Base-by-base conservation (phyloP, 495 filamentous ascomycete genomes). In the Xylaria cubensis region DNA sequence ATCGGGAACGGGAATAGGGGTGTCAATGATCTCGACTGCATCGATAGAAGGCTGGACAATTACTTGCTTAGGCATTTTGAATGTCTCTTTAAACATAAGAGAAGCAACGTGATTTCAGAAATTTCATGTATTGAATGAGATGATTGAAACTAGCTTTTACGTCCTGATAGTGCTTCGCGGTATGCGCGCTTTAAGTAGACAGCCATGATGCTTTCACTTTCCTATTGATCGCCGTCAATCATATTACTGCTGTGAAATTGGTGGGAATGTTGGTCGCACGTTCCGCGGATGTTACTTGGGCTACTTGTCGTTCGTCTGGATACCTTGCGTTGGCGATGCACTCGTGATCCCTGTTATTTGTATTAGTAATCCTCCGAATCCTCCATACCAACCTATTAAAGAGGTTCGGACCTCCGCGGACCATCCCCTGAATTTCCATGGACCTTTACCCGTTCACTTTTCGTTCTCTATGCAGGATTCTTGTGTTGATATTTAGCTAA, bases 11-110 rank as follows among this genome's bases (percentile, higher is more conserved):
- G 92, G 92, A 68, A 92, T 87, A 39, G 88, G 83, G 29, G 85
- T 85, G 71, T 93, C 89, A 56, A 89, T 80, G 69, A 94, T 87
- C 56, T 88, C 76, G 82, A 92, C 90, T 63, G 63, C 63, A 1
- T 65, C 63, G 21, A 65, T 48, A 46, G 41, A 50, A 65, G 63
- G 63, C 17, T 74, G 70, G n/a, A 74, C 29, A 66, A 74, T 50
- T 1, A 69, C 64, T 74, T 74, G 63, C 50, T 74, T 74, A 9
- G 72, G 67, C 72, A 74, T 74, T 44, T 24, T 66, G 69, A 56
- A 13, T 13, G 15, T n/a, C 13, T 24, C 26, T 17, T n/a, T 3
- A 10, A 36, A 61, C 3, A 3, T 26, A 9, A 2, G 13, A 55
- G 8, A 55, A 15, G 9, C 9, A 15, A 29, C 9, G 10, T 9